phyloP scores from a whole-genome alignment of 495 filamentous ascomycete genomes.

The Neurospora sp. region DNA sequence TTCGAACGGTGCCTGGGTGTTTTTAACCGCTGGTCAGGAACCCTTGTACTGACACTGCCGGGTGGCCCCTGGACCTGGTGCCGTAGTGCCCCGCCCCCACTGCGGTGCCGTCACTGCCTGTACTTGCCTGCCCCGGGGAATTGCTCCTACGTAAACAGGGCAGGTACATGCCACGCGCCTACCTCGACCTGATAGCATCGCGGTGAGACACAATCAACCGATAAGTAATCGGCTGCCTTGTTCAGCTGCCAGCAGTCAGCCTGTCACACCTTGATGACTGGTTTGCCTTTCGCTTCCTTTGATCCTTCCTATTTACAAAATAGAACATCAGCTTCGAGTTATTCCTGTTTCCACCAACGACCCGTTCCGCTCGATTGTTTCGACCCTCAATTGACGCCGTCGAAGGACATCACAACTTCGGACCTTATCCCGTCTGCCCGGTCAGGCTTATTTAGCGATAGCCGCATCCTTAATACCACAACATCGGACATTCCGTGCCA shows the following conservation, averaged over 20 bases:
- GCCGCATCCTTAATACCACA: neutral
- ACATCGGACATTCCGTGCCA: neutral
- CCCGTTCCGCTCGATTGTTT: neutral
- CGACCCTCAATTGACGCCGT: neutral
- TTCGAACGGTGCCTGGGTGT: neutral
- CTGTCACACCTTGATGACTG: conserved; percentile 1
- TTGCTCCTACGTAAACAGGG: neutral
- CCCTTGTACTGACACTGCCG: neutral
- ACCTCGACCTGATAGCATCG: neutral
- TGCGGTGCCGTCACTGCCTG: neutral
- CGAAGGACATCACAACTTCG: neutral
- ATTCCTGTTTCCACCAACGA: neutral
- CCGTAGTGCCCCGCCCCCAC: neutral
- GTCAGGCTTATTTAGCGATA: neutral
- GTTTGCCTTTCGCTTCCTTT: neutral
- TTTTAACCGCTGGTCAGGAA: neutral
- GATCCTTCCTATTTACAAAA: neutral
- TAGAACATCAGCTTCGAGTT: neutral
- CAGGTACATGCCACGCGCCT: neutral
- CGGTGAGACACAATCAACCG: neutral
- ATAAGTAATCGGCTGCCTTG: neutral
- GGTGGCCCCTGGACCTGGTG: no score
- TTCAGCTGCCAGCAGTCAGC: neutral
- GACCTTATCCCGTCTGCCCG: neutral
- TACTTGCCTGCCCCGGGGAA: neutral